Evolutionary conservation across 2,329 filamentous ascomycete species (phyloP), one percentile per base, ranked within the genome.

Genomic region (Arachnopeziza araneosa): DNA sequence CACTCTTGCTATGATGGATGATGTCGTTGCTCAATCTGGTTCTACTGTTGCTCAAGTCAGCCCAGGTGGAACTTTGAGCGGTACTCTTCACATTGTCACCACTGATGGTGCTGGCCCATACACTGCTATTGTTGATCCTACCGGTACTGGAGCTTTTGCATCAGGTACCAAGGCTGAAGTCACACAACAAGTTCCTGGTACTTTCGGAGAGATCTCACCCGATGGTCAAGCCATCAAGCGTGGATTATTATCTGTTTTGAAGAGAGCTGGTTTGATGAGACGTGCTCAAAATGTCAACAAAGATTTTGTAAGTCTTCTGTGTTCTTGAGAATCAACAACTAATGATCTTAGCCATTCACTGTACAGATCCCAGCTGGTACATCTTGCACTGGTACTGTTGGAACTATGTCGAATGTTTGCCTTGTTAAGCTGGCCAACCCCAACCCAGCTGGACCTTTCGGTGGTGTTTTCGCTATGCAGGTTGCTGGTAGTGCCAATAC

Each of bases 141-240:
- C 26, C 86, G 57, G 57, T 5, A 50, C 54, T 44, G 17, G n/a
- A 4, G 54, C 52, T 32, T 17, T 26, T 2, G 19, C 80, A 56
- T 81, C 88, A 62, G 82, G 77, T 55, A 78, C 83, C 71, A 78
- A 88, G 69, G 83, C 85, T 70, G 72, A 79, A 44, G 83, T 87
- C 56, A 81, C 80, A 24, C 75, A 75, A 59, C 80, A 81, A 60
- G 76, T 82, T 2, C 78, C 77, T 1, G 82, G 82, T 60, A 58
- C 22, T 14, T 59, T 56, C 1, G 72, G 76, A 59, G 76, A 75
- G 14, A 63, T 59, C 32, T 58, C 56, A 17, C 53, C 62, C 5
- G 36, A 56, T 32, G 36, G 22, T 52, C 19, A 22, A 24, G 26
- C 26, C 9, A 30, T 30, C 26, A 52, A 52, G 19, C 50, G 50